Base-by-base conservation (phyloP, 345 rosid species). In the Citrus sp. region DNA sequence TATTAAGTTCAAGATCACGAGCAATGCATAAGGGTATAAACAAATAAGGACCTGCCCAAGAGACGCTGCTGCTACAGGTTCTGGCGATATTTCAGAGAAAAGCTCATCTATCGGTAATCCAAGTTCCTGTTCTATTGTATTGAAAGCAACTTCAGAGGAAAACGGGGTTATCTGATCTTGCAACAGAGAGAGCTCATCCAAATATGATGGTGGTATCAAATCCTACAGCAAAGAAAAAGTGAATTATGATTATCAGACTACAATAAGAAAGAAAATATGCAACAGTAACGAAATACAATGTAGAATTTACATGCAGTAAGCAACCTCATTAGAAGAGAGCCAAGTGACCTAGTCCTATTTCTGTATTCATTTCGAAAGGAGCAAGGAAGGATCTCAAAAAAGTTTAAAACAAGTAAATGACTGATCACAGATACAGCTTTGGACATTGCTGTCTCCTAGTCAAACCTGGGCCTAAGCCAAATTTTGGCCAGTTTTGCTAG, bases 91-190 rank as follows among this genome's bases (percentile, higher is more conserved):
- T 88, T 95, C 98, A 5, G 90, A 88, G 88, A 95, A 95, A 77
- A 95, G 72, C 59, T 82, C 87, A 64, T 90, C 93, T 81, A 92
- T 78, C 67, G 89, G 92, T 81, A 86, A 80, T 61, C 93, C 91
- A 79, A 95, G 93, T 77, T 93, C 97, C 83, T 89, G 82, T 82
- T 93, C 93, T 73, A 95, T 89, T 76, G 86, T 91, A 81, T 76
- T 85, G 71, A 93, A 86, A 78, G 99, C 97, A 87, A 90, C 85
- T 77, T 91, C 87, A 12, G 91, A 86, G 42, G 99, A 93, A 88
- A 95, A 93, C n/a, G 98, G 98, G 86, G 93, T 83, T 72, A 93
- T 95, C 80, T 74, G 89, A 85, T 95, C 98, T 92, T 95, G 98
- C 85, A 95, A 84, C 67, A 93, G 68, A 6, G 97, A 92, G 28